These are phyloP conservation scores for Verbena officinalis DNA, from an alignment of 257 asterid genomes.

Conservation along the genomic window DNA sequence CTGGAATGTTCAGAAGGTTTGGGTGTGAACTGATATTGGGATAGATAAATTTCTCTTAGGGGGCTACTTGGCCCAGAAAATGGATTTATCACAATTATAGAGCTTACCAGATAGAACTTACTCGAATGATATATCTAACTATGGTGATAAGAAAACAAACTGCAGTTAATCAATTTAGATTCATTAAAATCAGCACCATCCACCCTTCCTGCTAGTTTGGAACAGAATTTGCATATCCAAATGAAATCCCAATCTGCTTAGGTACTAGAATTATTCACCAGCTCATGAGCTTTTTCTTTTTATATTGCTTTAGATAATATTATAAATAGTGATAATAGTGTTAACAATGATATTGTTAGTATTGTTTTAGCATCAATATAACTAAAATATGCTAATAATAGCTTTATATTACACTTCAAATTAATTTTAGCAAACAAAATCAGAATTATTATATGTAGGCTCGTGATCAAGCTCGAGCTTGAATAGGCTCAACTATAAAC, in stretches of 20 bases:
- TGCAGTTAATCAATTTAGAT: slow-evolving; percentile 12
- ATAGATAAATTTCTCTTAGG: not conserved
- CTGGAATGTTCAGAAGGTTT: not conserved
- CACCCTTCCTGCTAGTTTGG: not conserved
- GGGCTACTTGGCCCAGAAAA: slow-evolving; percentile 9
- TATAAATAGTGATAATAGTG: no score
- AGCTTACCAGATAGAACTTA: slow-evolving; percentile 3
- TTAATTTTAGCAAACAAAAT: no score
- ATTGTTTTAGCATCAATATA: no score
- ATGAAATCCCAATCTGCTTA: not conserved
- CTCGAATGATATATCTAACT: not conserved
- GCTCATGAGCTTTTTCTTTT: no score
- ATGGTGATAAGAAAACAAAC: slow-evolving; percentile 3
- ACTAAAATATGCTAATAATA: no score
- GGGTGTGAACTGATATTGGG: slow-evolving; percentile 16
- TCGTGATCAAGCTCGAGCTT: no score
- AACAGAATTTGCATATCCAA: not conserved
- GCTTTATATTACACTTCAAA: no score
- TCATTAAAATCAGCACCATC: slow-evolving; percentile 1
- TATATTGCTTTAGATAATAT: no score
- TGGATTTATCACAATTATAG: not conserved
- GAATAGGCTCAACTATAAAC: no score
- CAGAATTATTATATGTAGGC: no score
- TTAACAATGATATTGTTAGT: no score
- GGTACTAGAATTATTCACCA: slow-evolving; percentile 5